phyloP scores from a whole-genome alignment of 768 basidiomycete species.

The Psilocybe tampanensis region DNA sequence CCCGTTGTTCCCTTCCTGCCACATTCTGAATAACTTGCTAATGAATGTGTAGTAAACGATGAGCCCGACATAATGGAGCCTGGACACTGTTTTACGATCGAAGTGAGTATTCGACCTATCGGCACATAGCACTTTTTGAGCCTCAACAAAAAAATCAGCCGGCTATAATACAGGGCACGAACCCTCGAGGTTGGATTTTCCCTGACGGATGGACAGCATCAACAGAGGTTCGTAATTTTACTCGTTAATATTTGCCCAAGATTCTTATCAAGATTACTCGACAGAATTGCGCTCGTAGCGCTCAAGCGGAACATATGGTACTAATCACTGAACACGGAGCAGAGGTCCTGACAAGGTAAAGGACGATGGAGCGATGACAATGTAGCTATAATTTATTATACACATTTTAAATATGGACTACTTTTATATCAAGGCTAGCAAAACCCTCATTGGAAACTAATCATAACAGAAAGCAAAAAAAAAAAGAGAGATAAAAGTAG shows the following conservation, averaged over 20 bases:
- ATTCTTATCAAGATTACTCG: background rate
- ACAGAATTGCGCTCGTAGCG: constrained; percentile 79
- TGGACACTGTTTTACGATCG: constrained; percentile 93
- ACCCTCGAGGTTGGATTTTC: constrained; percentile 74
- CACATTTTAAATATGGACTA: constrained; percentile 14
- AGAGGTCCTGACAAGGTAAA: constrained; percentile 70
- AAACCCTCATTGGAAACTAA: constrained; percentile 3
- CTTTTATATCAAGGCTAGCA: constrained; percentile 12
- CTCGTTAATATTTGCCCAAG: background rate
- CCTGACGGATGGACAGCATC: constrained; percentile 95
- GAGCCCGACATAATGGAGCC: constrained; percentile 82
- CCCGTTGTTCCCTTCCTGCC: background rate
- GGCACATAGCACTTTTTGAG: background rate
- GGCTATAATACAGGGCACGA: constrained; percentile 71
- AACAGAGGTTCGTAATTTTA: constrained; percentile 59
- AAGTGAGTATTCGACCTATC: constrained; percentile 45
- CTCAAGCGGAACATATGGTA: constrained; percentile 89
- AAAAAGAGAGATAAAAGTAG: constrained; percentile 2
- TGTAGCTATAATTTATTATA: constrained; percentile 11
- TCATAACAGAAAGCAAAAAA: constrained; percentile 8
- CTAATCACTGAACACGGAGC: constrained; percentile 77
- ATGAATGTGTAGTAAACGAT: constrained; percentile 60
- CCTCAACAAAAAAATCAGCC: constrained; percentile 48
- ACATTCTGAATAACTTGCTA: background rate
- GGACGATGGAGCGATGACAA: background rate